These are phyloP conservation scores for Hondaea fermentalgiana DNA, from an alignment of 108 stramenopile species.

Conservation along the genomic window DNA sequence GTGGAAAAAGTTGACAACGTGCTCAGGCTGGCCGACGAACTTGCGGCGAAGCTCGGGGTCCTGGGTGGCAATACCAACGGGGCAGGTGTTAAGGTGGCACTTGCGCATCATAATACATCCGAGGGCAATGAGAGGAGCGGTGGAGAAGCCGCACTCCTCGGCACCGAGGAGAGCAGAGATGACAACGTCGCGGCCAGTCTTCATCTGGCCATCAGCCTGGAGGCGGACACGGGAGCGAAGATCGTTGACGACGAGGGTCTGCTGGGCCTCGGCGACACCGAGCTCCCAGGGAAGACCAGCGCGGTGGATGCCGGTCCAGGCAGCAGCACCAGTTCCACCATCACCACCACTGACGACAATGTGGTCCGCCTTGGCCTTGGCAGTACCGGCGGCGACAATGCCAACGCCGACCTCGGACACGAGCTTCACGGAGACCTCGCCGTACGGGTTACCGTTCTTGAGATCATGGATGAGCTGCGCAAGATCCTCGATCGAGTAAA, in stretches of 20 bases:
- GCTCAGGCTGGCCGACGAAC: conserved; percentile 89
- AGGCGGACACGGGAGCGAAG: conserved; percentile 77
- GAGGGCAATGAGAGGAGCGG: conserved; percentile 82
- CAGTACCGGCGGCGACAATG: conserved; percentile 88
- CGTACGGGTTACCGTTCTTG: conserved; percentile 82
- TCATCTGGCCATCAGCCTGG: conserved; percentile 87
- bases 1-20: conserved; percentile 93
- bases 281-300: conserved; percentile 89
- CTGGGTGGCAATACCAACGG: conserved; percentile 91
- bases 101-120: conserved; percentile 95
- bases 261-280: conserved; percentile 88
- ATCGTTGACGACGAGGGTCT: conserved; percentile 80
- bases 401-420: conserved; percentile 97
- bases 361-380: conserved; percentile 86
- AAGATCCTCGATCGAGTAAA: conserved; percentile 92
- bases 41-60: conserved; percentile 86
- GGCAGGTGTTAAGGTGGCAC: conserved; percentile 93
- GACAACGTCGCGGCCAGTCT: conserved; percentile 83
- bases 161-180: conserved; percentile 81
- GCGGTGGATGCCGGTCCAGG: conserved; percentile 85
- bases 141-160: conserved; percentile 85
- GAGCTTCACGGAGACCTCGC: conserved; percentile 92
- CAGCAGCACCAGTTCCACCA: conserved; percentile 88
- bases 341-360: conserved; percentile 83
- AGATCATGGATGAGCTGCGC: conserved; percentile 91